These are phyloP conservation scores for Botryotinia convoluta DNA, from an alignment of 2,329 filamentous ascomycete species.

Conservation along the genomic window DNA sequence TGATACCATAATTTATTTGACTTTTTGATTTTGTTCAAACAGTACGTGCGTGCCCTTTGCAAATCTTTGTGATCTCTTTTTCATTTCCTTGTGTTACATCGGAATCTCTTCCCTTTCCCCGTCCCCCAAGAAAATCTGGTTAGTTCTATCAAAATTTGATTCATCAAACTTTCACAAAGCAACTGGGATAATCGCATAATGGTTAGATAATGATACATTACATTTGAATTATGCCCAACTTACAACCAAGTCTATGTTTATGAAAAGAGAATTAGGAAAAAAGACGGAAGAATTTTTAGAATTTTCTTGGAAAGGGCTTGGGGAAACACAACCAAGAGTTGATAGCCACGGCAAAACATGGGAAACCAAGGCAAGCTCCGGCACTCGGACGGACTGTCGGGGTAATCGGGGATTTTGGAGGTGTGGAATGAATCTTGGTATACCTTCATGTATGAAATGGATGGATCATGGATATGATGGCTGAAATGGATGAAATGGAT, in stretches of 20 bases:
- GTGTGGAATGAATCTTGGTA: background rate
- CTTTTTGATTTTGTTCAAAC: constrained; percentile 12
- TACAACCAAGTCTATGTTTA: background rate
- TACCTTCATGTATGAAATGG: background rate
- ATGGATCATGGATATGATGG: background rate
- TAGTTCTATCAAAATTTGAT: background rate
- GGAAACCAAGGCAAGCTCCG: background rate
- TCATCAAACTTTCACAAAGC: background rate
- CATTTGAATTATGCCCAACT: background rate
- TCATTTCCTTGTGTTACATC: background rate
- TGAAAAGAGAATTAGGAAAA: background rate
- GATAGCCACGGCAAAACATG: background rate
- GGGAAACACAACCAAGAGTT: constrained; percentile 7
- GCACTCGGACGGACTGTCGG: background rate
- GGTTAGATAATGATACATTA: background rate
- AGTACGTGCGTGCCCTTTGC: constrained; percentile 1
- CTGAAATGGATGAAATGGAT: background rate
- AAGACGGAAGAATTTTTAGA: background rate
- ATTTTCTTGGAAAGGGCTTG: constrained; percentile 2
- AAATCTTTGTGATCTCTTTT: background rate
- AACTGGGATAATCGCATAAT: background rate
- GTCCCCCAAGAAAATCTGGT: background rate
- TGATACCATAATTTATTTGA: constrained; percentile 36
- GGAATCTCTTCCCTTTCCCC: background rate
- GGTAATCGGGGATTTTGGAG: background rate